Evolutionary conservation across 73 alveolate species (phyloP), one percentile per base, ranked within the genome.

Genomic region (Paramecium sonneborni): DNA sequence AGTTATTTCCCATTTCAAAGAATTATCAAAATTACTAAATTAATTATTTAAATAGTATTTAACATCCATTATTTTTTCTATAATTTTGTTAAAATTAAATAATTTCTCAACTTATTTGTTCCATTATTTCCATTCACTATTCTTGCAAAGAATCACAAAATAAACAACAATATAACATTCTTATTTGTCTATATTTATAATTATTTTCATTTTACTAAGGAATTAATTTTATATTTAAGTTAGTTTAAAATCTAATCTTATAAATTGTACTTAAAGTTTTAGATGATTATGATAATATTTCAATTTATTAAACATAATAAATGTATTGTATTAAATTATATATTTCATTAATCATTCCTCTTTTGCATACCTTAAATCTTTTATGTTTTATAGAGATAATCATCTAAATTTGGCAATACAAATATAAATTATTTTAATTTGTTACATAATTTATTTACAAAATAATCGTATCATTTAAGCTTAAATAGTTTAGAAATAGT

Each of bases 111-210:
- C 8, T 0, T 43, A 2, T 43, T 10, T 43, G 8, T 43, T 43
- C 48, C 48, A 39, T 93, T 10, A 58, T 55, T n/a, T 76, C 41
- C 26, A 92, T 38, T 6, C 92, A 67, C 70, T 93, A 82, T 86
- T 93, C 97, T 20, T 94, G 96, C 23, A 92, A 92, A 7, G 92
- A 92, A 92, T 92, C 96, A 62, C 92, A 72, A 15, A 38, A 48
- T 30, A 76, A 72, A 92, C 86, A 32, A 88, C 90, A 72, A 92
- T 91, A 11, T 92, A 86, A 89, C 90, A 94, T 26, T 92, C 96
- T n/a, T 69, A 52, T 91, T 92, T 92, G n/a, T 86, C 92, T 92
- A 91, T 87, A 26, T 88, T 52, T 6, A 92, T 92, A 37, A 92
- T 92, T 18, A 38, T 24, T 6, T 92, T 93, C 62, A 86, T 88